phyloP scores from a whole-genome alignment of 176 grass and related monocot genomes.

The Hsuehochloa calcarea region DNA sequence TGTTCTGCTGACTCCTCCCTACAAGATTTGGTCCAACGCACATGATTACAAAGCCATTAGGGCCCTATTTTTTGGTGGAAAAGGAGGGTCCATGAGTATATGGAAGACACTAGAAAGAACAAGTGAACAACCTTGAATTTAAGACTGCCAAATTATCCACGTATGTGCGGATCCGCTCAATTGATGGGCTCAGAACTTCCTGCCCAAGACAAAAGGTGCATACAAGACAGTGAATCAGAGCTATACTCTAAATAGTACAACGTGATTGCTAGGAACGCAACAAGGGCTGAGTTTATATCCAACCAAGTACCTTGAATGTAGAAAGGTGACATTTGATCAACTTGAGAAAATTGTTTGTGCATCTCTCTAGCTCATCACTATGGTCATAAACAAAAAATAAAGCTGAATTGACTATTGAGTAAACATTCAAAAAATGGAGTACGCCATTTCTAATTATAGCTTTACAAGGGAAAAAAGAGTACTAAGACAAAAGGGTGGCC shows the following conservation, averaged over 20 bases:
- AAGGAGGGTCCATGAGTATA: neutral
- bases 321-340: conserved; percentile 76
- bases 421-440: neutral
- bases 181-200: conserved; percentile 74
- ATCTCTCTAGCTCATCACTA: conserved; percentile 87
- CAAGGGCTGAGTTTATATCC: neutral
- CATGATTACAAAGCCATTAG: conserved; percentile 6
- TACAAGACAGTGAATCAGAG: conserved; percentile 11
- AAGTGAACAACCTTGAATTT: conserved; percentile 56
- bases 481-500: neutral
- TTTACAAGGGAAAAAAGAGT: neutral
- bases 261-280: conserved; percentile 6
- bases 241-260: neutral
- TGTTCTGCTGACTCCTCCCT: conserved; percentile 46
- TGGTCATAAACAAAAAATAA: conserved; percentile 37
- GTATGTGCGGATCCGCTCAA: conserved; percentile 65
- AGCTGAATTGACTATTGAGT: neutral
- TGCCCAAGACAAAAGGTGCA: conserved; percentile 32
- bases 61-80: neutral
- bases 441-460: conserved; percentile 1
- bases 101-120: conserved; percentile 21
- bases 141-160: conserved; percentile 77
- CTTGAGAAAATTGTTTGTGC: conserved; percentile 57
- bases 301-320: conserved; percentile 68
- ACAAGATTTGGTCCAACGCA: conserved; percentile 35